Conservation (phyloP, 2,329 filamentous ascomycete species). For the Colletotrichum spinosum region DNA sequence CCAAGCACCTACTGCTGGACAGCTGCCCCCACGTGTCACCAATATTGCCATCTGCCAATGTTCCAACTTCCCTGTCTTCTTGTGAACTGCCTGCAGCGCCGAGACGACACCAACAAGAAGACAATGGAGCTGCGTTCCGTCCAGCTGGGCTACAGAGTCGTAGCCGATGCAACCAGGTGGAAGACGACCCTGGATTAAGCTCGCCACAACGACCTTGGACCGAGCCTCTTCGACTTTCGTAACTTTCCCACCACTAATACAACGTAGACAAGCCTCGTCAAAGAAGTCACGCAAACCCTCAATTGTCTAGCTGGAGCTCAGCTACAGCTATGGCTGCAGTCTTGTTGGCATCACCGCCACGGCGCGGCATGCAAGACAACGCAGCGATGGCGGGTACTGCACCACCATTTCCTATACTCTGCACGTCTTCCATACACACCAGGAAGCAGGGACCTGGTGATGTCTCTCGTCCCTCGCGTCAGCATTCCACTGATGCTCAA, state of each 20-base stretch:
- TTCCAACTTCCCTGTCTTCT: slow-evolving; percentile 16
- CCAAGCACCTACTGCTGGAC: too few relatives aligned
- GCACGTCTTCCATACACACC: not conserved
- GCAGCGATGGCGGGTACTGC: slow-evolving; percentile 13
- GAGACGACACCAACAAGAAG: not conserved
- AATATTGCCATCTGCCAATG: not conserved
- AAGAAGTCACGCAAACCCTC: not conserved
- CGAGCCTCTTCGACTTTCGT: slow-evolving; percentile 4
- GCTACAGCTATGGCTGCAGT: slow-evolving; percentile 12
- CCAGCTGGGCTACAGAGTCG: slow-evolving; percentile 23
- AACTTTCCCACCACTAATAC: slow-evolving; percentile 19
- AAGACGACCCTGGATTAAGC: slow-evolving; percentile 19
- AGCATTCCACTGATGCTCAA: slow-evolving; percentile 27
- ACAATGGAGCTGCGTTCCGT: slow-evolving; percentile 27
- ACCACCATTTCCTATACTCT: not conserved
- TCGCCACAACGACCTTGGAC: slow-evolving; percentile 17
- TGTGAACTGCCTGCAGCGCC: slow-evolving; percentile 5
- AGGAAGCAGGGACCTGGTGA: slow-evolving; percentile 18
- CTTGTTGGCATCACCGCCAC: slow-evolving; percentile 22
- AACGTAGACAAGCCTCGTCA: not conserved
- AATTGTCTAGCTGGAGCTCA: not conserved
- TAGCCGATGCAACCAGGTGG: slow-evolving; percentile 24
- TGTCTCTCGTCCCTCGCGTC: slow-evolving; percentile 29
- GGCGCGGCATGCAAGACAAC: slow-evolving; percentile 19
- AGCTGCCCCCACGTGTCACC: not conserved